phyloP scores from a whole-genome alignment of 164 flowering plant species.

The Annona squamosa region DNA sequence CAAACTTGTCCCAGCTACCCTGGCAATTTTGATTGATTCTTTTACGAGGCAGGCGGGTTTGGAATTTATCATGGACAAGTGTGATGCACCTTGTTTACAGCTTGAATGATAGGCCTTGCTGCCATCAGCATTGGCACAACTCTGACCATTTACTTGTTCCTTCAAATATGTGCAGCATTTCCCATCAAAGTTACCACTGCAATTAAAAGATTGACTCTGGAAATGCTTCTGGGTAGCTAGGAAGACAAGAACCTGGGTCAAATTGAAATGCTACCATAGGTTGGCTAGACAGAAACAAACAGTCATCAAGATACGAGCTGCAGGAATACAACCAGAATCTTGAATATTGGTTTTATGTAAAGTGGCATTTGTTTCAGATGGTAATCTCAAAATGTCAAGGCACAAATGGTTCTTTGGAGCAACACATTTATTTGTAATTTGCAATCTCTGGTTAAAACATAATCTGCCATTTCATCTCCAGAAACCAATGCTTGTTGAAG shows the following conservation, averaged over 20 bases:
- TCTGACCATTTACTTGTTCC: not conserved
- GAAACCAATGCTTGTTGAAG: not conserved
- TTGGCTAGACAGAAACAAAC: not conserved
- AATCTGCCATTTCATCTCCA: not conserved
- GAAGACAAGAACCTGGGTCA: not conserved
- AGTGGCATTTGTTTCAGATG: not conserved
- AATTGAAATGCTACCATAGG: not conserved
- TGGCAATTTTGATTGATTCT: not conserved
- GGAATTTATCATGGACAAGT: not conserved
- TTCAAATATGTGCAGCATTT: slow-evolving; percentile 18
- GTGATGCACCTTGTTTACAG: not conserved
- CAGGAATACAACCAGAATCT: not conserved
- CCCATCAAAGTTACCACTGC: too few relatives aligned
- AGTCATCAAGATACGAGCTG: not conserved
- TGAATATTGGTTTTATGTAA: not conserved
- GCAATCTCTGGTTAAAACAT: not conserved
- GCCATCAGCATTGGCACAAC: slow-evolving; percentile 6
- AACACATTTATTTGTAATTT: not conserved
- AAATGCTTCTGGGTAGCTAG: not conserved
- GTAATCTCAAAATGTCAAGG: not conserved
- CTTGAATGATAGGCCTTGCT: slow-evolving; percentile 3
- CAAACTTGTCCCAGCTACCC: not conserved
- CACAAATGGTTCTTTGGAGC: not conserved
- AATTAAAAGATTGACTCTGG: not conserved
- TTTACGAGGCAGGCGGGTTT: not conserved